Evolutionary conservation across 2,329 filamentous ascomycete species (phyloP).

Genomic region (Botrytis byssoidea): DNA sequence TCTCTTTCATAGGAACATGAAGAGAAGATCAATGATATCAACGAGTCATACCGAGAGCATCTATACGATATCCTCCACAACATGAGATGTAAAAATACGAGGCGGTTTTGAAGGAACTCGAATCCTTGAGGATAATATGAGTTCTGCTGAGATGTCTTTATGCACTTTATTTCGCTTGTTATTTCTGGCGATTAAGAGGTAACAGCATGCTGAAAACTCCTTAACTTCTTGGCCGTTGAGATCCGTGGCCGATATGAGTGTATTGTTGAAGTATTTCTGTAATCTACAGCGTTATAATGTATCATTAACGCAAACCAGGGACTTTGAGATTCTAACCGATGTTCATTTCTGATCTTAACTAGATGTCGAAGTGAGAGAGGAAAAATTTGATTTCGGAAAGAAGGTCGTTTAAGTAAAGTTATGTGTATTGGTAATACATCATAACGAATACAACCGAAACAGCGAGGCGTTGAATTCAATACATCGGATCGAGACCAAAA

Average conservation of each 20-base stretch:
- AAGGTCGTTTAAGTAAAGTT: too few relatives aligned
- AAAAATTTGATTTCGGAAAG: too few relatives aligned
- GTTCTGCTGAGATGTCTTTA: background rate
- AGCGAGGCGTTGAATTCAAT: too few relatives aligned
- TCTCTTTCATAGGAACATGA: background rate
- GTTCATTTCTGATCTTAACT: fast-evolving
- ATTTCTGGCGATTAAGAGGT: background rate
- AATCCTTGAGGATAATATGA: background rate
- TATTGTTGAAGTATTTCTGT: background rate
- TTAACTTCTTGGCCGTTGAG: too few relatives aligned
- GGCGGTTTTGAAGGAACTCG: background rate
- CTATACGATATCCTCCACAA: background rate
- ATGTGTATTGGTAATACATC: background rate
- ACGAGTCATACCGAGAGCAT: background rate
- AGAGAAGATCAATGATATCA: background rate
- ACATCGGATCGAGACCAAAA: background rate
- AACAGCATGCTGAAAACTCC: background rate
- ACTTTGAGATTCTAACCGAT: background rate
- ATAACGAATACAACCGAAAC: background rate
- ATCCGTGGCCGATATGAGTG: fast-evolving
- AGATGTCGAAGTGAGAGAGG: too few relatives aligned
- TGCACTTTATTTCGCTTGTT: too few relatives aligned
- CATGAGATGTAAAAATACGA: background rate
- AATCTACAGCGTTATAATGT: background rate
- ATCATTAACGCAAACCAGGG: background rate